Conservation (phyloP, 371 early-diverging fungal species). For the Smittium culicis region DNA sequence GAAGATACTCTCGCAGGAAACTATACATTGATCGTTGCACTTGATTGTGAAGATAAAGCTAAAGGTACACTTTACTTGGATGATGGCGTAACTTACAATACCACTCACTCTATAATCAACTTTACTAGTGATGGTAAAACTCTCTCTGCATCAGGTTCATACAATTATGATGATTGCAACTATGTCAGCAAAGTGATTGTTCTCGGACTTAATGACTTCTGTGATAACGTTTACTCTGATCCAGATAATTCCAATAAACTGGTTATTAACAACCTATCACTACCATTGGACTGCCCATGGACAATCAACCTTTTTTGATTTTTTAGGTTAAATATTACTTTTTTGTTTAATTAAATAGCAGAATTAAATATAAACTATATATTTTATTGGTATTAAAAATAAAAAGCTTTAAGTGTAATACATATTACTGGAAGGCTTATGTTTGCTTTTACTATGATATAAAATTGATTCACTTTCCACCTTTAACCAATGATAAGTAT, state of each 20-base stretch:
- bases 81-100: slow-evolving; percentile 47
- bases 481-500: too few species aligned
- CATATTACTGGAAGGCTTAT: too few species aligned
- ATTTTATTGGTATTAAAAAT: too few species aligned
- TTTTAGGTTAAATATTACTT: too few species aligned
- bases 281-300: neutral
- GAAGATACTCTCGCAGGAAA: slow-evolving; percentile 68
- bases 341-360: too few species aligned
- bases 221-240: neutral
- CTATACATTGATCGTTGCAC: slow-evolving; percentile 72
- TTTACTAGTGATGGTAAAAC: neutral
- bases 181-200: neutral
- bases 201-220: neutral
- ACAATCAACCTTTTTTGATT: neutral
- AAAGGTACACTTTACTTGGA: slow-evolving; percentile 72
- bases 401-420: too few species aligned
- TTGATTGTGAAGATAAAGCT: slow-evolving; percentile 54
- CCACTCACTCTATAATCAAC: neutral
- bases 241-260: slow-evolving; percentile 1
- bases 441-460: too few species aligned
- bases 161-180: neutral
- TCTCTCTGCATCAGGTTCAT: neutral
- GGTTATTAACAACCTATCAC: neutral
- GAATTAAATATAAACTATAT: too few species aligned
- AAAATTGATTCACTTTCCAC: too few species aligned